Evolutionary conservation across 306 rosid species (phyloP).

Genomic region (Dalbergia cochinchinensis): DNA sequence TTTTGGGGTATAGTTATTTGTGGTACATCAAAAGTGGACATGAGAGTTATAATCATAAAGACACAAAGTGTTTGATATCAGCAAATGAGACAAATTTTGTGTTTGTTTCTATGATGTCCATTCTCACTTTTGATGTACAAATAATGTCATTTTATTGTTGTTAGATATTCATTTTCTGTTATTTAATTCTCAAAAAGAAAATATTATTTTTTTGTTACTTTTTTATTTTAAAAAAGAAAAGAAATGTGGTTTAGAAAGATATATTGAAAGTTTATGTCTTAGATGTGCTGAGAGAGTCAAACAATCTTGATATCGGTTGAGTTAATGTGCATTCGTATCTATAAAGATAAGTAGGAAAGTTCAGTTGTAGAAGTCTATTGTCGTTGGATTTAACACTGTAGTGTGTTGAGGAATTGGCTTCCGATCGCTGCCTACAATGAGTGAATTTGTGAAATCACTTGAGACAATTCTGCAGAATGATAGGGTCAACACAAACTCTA

Average conservation of each 20-base stretch:
- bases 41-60: not conserved
- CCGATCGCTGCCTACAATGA: constrained; percentile 84
- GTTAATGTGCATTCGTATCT: no score
- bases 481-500: constrained; percentile 82
- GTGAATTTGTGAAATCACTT: constrained; percentile 78
- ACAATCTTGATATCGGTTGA: no score
- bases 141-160: not conserved
- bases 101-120: not conserved
- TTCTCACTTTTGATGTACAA: not conserved
- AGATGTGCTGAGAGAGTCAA: no score
- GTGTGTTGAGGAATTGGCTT: constrained; percentile 85
- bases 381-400: constrained; percentile 75
- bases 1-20: not conserved
- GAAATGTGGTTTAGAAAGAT: not conserved
- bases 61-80: not conserved
- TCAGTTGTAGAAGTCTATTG: no score
- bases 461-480: constrained; percentile 83
- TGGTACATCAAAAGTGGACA: not conserved
- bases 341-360: no score
- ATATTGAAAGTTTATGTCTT: no score
- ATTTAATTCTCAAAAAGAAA: constrained; percentile 2
- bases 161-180: not conserved
- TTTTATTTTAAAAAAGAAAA: not conserved
- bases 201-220: not conserved
- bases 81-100: no score